Evolutionary conservation across 257 asterid species (phyloP).

Genomic region (Datura wrightii): DNA sequence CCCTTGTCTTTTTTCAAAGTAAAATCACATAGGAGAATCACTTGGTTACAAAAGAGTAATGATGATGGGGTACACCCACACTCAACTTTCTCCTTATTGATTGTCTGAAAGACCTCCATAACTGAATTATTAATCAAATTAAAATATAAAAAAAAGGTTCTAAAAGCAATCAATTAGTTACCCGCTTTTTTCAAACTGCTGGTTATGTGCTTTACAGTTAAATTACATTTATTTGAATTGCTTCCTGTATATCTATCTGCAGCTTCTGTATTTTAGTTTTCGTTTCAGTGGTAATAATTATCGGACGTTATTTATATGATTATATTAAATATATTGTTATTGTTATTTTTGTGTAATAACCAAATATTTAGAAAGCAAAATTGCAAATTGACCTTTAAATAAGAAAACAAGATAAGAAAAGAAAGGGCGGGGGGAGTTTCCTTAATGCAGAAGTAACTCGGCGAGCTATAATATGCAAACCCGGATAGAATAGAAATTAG

Average conservation of each 20-base stretch:
- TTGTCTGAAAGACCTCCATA: slow-evolving; percentile 3
- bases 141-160: background rate
- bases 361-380: background rate
- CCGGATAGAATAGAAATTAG: no score
- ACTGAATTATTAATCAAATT: background rate
- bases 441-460: no score
- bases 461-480: no score
- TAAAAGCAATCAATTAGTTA: slow-evolving; percentile 16
- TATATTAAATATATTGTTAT: background rate
- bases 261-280: background rate
- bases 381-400: background rate
- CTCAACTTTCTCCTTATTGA: slow-evolving; percentile 7
- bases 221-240: background rate
- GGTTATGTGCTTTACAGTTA: background rate
- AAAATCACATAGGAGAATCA: background rate
- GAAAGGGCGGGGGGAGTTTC: no score
- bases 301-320: rapidly evolving
- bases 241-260: background rate
- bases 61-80: background rate
- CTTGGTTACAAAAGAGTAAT: background rate
- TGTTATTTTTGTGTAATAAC: background rate
- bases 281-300: background rate
- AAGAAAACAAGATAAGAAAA: no score
- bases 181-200: background rate
- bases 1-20: background rate